Conservation (phyloP, 1,139 yeast species). For the Petasospora rhodanensis region DNA sequence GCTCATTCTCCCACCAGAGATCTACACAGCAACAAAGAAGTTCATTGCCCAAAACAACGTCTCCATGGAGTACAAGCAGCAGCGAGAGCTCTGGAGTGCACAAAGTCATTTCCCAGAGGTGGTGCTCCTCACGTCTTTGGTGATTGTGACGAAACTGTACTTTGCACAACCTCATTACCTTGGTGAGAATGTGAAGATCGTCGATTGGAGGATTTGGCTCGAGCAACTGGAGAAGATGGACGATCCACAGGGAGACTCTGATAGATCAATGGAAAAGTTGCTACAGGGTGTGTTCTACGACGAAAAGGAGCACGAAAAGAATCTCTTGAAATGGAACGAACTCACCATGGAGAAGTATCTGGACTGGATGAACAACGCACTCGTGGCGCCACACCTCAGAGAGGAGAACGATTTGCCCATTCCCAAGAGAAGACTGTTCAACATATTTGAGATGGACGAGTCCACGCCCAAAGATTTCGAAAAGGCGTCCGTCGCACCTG, state of each 20-base stretch:
- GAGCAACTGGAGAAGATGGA: neutral
- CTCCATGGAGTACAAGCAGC: neutral
- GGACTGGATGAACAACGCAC: no score
- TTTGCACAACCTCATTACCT: neutral
- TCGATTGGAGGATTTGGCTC: neutral
- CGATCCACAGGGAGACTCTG: slow-evolving; percentile 1
- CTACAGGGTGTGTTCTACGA: no score
- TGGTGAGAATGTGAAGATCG: neutral
- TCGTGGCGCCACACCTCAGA: no score
- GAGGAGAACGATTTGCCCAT: no score
- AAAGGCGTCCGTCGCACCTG: no score
- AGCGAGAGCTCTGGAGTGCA: neutral
- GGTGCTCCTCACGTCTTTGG: slow-evolving; percentile 10
- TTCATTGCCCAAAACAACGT: slow-evolving; percentile 6
- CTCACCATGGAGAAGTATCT: no score
- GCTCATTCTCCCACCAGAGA: slow-evolving; percentile 34
- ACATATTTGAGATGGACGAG: slow-evolving; percentile 1
- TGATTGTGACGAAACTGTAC: slow-evolving; percentile 13
- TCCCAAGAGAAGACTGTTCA: slow-evolving; percentile 2
- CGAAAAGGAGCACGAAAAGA: slow-evolving; percentile 15
- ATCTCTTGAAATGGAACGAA: slow-evolving; percentile 39
- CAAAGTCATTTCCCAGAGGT: slow-evolving; percentile 19
- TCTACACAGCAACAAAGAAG: slow-evolving; percentile 15
- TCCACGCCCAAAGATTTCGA: no score
- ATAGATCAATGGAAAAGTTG: slow-evolving; percentile 7